A percentile compares a stretch with the other conserved stretches of the same genome.
Evolutionary conservation across 2,329 filamentous ascomycete genomes (phyloP).

Genomic region (Fusarium continuum): DNA sequence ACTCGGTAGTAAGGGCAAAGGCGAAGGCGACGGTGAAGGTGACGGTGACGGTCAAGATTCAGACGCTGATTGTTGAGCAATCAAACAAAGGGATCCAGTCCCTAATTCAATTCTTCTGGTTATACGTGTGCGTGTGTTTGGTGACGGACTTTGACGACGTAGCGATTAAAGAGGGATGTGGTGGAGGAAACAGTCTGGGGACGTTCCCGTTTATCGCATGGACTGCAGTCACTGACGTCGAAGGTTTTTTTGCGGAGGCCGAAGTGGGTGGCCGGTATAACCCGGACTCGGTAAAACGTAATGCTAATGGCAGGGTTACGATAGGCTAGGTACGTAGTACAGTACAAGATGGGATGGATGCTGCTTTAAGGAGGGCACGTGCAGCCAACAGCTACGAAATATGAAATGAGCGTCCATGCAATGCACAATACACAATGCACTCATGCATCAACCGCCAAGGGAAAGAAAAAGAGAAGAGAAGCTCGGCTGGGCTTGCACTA

Average conservation of each 20-base stretch:
- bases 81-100: conserved; percentile 5
- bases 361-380: conserved; percentile 32
- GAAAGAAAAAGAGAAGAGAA: not conserved
- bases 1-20: not conserved
- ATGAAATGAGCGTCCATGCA: not conserved
- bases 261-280: conserved; percentile 33
- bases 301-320: conserved; percentile 49
- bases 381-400: not conserved
- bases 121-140: not conserved
- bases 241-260: conserved; percentile 27
- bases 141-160: not conserved
- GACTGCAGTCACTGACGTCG: conserved; percentile 39
- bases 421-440: not conserved
- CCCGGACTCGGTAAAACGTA: conserved; percentile 31
- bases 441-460: not conserved
- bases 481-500: conserved; percentile 30
- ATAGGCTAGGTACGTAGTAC: conserved; percentile 44
- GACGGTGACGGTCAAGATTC: not conserved
- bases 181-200: conserved; percentile 15
- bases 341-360: too few relatives aligned
- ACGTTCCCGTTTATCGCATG: not conserved
- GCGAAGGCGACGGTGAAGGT: not conserved
- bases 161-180: conserved; percentile 5
- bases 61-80: conserved; percentile 1
- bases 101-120: not conserved